Evolutionary conservation across 2,329 filamentous ascomycete genomes (phyloP), one percentile per base, ranked within the genome.

Genomic region (Fusarium nygamai): DNA sequence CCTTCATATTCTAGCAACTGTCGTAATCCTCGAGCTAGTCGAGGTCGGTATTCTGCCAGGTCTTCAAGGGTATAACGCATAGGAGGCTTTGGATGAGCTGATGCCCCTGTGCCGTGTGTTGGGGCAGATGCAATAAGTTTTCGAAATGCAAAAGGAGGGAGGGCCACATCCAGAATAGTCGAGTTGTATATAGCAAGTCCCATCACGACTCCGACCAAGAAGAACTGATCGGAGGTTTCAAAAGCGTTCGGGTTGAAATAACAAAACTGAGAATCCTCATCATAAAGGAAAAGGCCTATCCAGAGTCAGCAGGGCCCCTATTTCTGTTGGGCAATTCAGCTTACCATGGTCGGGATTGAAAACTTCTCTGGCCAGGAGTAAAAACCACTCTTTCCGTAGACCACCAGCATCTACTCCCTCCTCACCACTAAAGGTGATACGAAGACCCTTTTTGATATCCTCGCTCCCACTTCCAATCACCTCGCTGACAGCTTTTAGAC

Each of bases 141-240:
- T 74, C 94, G 92, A 80, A 97, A 98, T 3, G 93, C 92, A 81
- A 98, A 97, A 0, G 95, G 93, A 3, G 95, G 95, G 27, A 98
- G 88, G 5, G 94, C 93, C 56, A 98, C 89, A 79, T 98, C 95
- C 24, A 98, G 86, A 75, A 98, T 98, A 1, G 94, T 98, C 6
- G 94, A 97, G 82, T 98, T 98, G 84, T 98, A 97, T 70, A 98
- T 97, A 20, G 95, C 95, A 67, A 98, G 86, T 2, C 95, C 95
- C 62, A 98, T 88, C 13, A 98, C 88, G 19, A 96, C 94, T 2
- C 95, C 95, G 34, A 98, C 93, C 29, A 98, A 87, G 80, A 96
- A 97, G 82, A 94, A 98, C 75, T 97, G 94, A 79, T 98, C 94
- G 1, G 94, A 95, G 0, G 94, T 95, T 81, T 98, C 95, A 76